These are phyloP conservation scores for Hemileccinum rubropunctum DNA, from an alignment of 768 basidiomycete genomes.

Conservation along the genomic window DNA sequence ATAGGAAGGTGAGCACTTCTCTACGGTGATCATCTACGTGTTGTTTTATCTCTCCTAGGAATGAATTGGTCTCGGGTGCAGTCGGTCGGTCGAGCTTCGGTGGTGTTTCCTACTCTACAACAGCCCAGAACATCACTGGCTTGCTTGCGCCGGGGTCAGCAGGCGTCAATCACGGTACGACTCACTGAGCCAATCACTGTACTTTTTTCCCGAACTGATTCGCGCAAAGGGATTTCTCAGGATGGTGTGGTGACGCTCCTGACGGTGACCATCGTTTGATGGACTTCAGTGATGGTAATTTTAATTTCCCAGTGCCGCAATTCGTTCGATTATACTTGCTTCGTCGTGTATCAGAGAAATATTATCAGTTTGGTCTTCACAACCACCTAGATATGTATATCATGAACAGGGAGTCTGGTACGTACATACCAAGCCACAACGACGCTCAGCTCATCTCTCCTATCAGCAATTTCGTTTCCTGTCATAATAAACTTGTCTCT, in stretches of 20 bases:
- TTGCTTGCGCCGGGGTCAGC: constrained; percentile 50
- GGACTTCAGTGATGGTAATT: background rate
- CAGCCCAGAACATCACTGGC: constrained; percentile 46
- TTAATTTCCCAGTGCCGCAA: too few relatives aligned
- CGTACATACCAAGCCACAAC: too few relatives aligned
- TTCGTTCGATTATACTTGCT: too few relatives aligned
- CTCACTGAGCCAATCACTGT: background rate
- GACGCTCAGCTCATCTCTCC: too few relatives aligned
- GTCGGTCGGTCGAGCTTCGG: constrained; percentile 38
- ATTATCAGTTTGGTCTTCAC: too few relatives aligned
- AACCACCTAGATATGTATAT: too few relatives aligned
- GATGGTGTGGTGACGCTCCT: constrained; percentile 56
- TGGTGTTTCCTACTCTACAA: constrained; percentile 48
- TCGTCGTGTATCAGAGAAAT: too few relatives aligned
- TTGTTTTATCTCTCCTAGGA: constrained; percentile 18
- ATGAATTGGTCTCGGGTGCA: constrained; percentile 38
- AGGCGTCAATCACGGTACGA: constrained; percentile 50
- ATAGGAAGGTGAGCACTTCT: constrained; percentile 36
- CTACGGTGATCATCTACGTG: background rate
- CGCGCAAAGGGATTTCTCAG: constrained; percentile 47
- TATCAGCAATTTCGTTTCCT: too few relatives aligned
- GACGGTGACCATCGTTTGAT: constrained; percentile 45
- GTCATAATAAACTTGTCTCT: too few relatives aligned
- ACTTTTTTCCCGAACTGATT: background rate
- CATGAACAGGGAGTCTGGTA: too few relatives aligned